Evolutionary conservation across 2,329 filamentous ascomycete genomes (phyloP).

Genomic region (Aspergillus fumigatiaffinis): DNA sequence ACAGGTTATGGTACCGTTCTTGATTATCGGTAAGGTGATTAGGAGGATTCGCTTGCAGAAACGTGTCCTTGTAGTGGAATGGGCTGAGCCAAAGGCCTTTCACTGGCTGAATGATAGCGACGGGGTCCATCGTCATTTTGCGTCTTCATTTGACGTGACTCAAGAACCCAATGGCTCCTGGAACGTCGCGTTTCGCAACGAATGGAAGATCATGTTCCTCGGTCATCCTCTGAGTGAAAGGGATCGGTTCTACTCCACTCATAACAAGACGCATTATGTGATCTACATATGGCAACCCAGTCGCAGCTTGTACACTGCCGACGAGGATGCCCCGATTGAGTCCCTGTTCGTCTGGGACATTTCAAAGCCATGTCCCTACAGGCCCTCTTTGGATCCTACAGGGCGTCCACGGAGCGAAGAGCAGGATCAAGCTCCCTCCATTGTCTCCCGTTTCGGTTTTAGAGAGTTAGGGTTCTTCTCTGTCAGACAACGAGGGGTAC

Average conservation of each 20-base stretch:
- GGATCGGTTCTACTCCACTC: constrained; percentile 61
- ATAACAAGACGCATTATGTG: constrained; percentile 57
- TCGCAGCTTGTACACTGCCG: constrained; percentile 49
- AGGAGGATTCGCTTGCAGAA: constrained; percentile 53
- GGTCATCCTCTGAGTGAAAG: constrained; percentile 53
- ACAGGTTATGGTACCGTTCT: constrained; percentile 50
- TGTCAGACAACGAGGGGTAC: constrained; percentile 51
- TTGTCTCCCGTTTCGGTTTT: constrained; percentile 50
- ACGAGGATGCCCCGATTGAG: constrained; percentile 56
- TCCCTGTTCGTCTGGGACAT: constrained; percentile 60
- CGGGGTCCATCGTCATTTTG: constrained; percentile 55
- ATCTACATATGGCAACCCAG: constrained; percentile 61
- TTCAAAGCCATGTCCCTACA: constrained; percentile 46
- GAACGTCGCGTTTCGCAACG: constrained; percentile 50
- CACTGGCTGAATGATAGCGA: constrained; percentile 51
- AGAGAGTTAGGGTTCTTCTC: constrained; percentile 51
- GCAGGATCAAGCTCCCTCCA: constrained; percentile 36
- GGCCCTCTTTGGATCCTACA: constrained; percentile 49
- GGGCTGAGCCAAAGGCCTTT: constrained; percentile 53
- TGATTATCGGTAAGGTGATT: constrained; percentile 47
- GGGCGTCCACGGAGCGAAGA: constrained; percentile 32
- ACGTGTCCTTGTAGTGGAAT: constrained; percentile 59
- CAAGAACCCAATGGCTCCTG: constrained; percentile 34
- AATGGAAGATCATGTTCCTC: constrained; percentile 59
- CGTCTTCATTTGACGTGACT: constrained; percentile 54